Evolutionary conservation across 768 basidiomycete species (phyloP), one percentile per base, ranked within the genome.

Genomic region (Postia placenta): DNA sequence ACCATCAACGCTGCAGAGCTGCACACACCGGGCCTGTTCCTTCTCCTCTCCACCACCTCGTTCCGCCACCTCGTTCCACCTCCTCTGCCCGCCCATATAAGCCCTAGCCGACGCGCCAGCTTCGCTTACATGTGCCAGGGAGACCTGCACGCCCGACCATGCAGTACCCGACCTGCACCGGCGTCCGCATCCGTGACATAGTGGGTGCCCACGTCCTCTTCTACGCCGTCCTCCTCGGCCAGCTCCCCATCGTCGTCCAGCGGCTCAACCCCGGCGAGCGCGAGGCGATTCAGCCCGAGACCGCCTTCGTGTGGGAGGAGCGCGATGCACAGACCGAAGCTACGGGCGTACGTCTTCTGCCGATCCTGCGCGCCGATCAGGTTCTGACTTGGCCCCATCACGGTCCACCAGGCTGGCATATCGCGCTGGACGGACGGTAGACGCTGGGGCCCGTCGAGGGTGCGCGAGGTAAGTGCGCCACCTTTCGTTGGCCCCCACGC

Each of bases 271-370:
- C 82, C 14, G 86, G 87, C 45, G 87, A 90, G 62, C 74, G 87
- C 33, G 75, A 86, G 11, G 68, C 72, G 35, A 86, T 90, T 43
- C 55, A 57, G 20, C 77, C 86, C 0, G 87, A 88, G 12, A 79
- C 77, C 49, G 81, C 90, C 27, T 91, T 80, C 55, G 86, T 91
- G 33, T 91, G 88, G 87, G 86, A 90, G 61, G 88, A 91, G 63
- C 74, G 87, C 48, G 81, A 81, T 4, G 74, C 83, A 12, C 79
- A 78, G 53, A 65, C 80, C 43, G 86, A 85, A 52, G 73, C 79
- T 24, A 79, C 78, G 41, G 83, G 84, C 51, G 83, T 87, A 60
- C 60, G 77, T 68, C 33, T 3, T 37, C 40, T 28, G 42, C 49
- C 57, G 53, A 50, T 58, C 47, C 26, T 46, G n/a, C 19, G 22